These are phyloP conservation scores for Nephelium lappaceum DNA, from an alignment of 345 rosid species.

Conservation along the genomic window DNA sequence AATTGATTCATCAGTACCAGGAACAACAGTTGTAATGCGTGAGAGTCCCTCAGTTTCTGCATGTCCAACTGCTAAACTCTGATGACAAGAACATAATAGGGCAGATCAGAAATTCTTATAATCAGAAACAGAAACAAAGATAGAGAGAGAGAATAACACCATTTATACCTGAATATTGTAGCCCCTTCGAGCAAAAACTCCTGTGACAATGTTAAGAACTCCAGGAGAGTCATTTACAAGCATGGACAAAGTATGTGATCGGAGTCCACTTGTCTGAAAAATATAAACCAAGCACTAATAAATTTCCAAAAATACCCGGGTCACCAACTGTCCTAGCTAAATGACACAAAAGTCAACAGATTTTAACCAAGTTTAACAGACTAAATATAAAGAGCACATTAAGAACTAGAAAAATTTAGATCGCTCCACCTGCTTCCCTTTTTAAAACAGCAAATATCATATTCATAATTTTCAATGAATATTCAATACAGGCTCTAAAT, in stretches of 20 bases:
- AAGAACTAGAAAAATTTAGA: neutral
- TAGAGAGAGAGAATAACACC: neutral
- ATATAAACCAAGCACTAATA: neutral
- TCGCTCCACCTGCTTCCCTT: neutral
- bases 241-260: constrained; percentile 67
- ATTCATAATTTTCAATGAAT: neutral
- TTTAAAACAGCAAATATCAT: neutral
- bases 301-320: neutral
- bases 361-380: neutral
- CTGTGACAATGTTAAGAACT: constrained; percentile 69
- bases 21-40: constrained; percentile 67
- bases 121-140: neutral
- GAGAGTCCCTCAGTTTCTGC: constrained; percentile 64
- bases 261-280: constrained; percentile 63
- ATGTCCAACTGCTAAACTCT: constrained; percentile 78
- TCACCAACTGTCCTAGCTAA: neutral
- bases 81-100: constrained; percentile 21
- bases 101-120: constrained; percentile 2
- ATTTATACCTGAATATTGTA: constrained; percentile 66
- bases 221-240: constrained; percentile 69
- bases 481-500: neutral
- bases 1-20: constrained; percentile 70
- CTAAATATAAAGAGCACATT: neutral
- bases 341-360: neutral
- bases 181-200: constrained; percentile 76